Base-by-base conservation (phyloP, 2,329 filamentous ascomycete genomes). In the Pseudogymnoascus verrucosus region DNA sequence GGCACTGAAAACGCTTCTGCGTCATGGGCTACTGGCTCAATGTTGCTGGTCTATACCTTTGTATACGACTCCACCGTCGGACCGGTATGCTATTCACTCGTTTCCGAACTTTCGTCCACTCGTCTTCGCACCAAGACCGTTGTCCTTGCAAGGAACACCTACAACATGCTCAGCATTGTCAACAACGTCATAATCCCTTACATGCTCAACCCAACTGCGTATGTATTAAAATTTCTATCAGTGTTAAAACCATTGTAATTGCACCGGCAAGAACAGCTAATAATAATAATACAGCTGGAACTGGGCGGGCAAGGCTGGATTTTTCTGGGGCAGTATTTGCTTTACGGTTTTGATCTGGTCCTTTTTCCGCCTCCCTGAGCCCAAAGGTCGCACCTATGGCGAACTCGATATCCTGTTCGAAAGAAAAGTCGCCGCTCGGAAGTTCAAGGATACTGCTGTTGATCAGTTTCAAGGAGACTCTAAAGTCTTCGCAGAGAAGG, bases 371-470 rank as follows among this genome's bases (percentile, higher is more conserved):
- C 80, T 93, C 0, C 91, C 91, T 0, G 91, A 96, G 73, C 90
- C 91, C 0, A 80, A 79, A 3, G 91, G 89, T 12, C 85, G 90
- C 54, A 89, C 89, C 0, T 96, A 93, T 71, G 91, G 90, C 3
- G 91, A 96, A 76, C 78, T 96, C 64, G 91, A 96, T 73, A 71
- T 93, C 62, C 80, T 96, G 60, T 96, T 96, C 71, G 89, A 96
- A 77, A 81, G 84, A 65, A 78, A 81, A 4, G 77, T 93, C 19
- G 57, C 68, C 6, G 73, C 74, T 7, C 68, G 73, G 34, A 72
- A 72, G 16, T 76, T 71, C 21, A 63, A 62, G 51, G 26, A 21
- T 82, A 82, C 67, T 89, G 90, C 5, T 80, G 91, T 69, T 88
- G 91, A 70, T 96, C 95, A 73, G 89, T 57, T 57, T 2, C 51